Conservation (phyloP, 345 rosid species). For the Salix udensis region DNA sequence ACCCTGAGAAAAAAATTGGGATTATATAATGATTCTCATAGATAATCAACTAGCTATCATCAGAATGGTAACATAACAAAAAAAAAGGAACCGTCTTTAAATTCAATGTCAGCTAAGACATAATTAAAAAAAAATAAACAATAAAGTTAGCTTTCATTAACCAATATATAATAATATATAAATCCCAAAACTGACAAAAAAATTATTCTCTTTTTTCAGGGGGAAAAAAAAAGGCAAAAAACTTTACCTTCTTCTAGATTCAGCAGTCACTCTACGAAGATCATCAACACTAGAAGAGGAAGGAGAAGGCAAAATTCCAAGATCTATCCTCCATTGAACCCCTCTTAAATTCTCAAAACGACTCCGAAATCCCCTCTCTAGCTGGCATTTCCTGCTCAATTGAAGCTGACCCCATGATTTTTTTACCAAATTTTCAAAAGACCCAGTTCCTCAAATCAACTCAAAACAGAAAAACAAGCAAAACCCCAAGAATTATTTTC, state of each 20-base stretch:
- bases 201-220: background rate
- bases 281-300: conserved; percentile 59
- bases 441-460: background rate
- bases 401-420: background rate
- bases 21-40: background rate
- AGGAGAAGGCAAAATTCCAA: conserved; percentile 62
- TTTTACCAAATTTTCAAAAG: background rate
- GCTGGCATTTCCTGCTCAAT: background rate
- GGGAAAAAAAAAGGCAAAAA: background rate
- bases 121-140: background rate
- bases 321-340: conserved; percentile 84
- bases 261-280: conserved; percentile 80
- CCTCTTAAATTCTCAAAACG: conserved; percentile 58
- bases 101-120: background rate
- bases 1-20: background rate
- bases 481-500: background rate
- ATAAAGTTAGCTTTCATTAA: background rate
- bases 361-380: background rate
- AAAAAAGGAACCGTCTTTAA: background rate
- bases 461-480: background rate
- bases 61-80: background rate
- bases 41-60: background rate
- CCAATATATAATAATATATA: background rate
- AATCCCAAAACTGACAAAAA: background rate
- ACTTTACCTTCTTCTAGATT: conserved; percentile 72